Evolutionary conservation across 345 rosid species (phyloP), one percentile per base, ranked within the genome.

Genomic region (Hevea brasiliensis): DNA sequence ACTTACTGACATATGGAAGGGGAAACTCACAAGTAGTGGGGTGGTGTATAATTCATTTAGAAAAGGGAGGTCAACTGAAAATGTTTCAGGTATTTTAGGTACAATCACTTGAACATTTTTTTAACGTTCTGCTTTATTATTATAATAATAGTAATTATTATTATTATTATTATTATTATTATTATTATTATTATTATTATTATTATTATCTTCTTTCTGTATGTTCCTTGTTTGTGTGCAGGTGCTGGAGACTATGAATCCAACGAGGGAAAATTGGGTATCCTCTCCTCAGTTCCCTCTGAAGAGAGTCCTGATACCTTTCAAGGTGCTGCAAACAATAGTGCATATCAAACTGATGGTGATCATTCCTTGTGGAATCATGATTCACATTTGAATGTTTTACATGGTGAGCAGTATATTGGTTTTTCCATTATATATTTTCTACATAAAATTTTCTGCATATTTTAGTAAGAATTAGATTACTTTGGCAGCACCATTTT

Each of bases 1-100:
- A 75, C 87, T 87, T 66, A 77, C 77, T 42, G 89, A 85, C 60
- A 87, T 89, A 74, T 89, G 89, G 90, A 84, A 86, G 74, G 97
- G 94, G 64, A 87, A 81, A 81, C 80, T 89, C 53, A 84, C 83
- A 17, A 77, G 87, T 81, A 89, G 94, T 74, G 92, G 78, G 45
- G 87, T 84, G 45, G 62, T 67, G 4, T 72, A 80, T 76, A 80
- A 77, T 70, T 80, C 88, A 78, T 77, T 75, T 71, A 78, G 81
- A 58, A 83, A 77, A 69, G 82, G 60, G 81, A 84, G 66, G 71
- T 71, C 82, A 10, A 73, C 72, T 53, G 89, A 84, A 68, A 81
- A 73, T 72, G 74, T 71, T 71, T 35, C 80, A 64, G 86, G 90
- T 91, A 83, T 26, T 64, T 37, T 24, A 56, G 13, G 77, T 60